phyloP scores from a whole-genome alignment of 805 yeast genomes.

The Saccharomyces kudriavzevii region DNA sequence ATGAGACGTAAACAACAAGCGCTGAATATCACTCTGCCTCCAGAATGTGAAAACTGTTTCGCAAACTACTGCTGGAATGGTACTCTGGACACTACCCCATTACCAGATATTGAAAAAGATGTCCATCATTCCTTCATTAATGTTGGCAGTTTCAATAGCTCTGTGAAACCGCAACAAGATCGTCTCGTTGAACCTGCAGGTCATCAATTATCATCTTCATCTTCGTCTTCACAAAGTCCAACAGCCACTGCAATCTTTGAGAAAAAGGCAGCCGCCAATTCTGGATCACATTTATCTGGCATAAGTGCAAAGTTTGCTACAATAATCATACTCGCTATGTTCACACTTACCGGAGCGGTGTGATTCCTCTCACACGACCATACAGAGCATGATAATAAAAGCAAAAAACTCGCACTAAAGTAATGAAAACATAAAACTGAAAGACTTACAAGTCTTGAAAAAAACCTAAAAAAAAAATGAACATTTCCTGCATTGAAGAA shows the following conservation, averaged over 20 bases:
- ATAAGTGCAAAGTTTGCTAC: background rate
- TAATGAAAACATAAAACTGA: background rate
- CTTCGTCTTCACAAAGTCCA: conserved; percentile 1
- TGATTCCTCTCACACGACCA: background rate
- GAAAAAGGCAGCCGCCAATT: background rate
- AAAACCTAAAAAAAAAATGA: background rate
- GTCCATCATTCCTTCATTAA: conserved; percentile 13
- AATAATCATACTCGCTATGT: background rate
- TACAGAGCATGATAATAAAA: background rate
- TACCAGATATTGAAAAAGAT: conserved; percentile 11
- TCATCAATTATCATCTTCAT: background rate
- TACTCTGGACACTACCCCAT: conserved; percentile 34
- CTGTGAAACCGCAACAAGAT: background rate
- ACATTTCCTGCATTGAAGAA: background rate
- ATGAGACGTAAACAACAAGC: conserved; percentile 73
- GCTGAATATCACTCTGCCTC: conserved; percentile 47
- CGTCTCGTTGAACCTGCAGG: conserved; percentile 1
- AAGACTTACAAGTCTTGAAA: background rate
- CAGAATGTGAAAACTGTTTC: conserved; percentile 69
- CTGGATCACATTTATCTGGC: background rate
- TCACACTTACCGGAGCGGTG: background rate
- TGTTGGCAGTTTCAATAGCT: conserved; percentile 1
- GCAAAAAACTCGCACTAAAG: background rate
- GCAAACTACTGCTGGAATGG: conserved; percentile 58
- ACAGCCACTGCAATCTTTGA: background rate